Base-by-base conservation (phyloP, 2,329 filamentous ascomycete species). In the Alternaria sp. region DNA sequence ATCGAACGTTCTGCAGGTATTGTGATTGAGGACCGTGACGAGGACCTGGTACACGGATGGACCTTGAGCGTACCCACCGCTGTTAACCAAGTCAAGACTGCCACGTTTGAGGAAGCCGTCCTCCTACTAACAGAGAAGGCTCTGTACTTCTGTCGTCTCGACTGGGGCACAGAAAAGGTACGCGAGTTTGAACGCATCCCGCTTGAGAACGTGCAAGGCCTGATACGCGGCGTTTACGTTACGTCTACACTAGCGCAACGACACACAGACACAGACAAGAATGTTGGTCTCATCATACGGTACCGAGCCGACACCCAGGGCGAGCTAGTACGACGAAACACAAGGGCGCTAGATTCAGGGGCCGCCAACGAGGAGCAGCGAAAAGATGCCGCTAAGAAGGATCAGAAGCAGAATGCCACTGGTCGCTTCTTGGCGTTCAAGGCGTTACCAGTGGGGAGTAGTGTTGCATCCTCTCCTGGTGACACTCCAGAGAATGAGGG, bases 141-240 rank as follows among this genome's bases (percentile, higher is more conserved):
- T 0, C 76, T 98, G 3, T 98, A 98, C 73, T 88, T 92, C 61
- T 97, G 93, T 75, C 88, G 91, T 13, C 93, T 98, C 68, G 93
- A 98, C 77, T 98, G 94, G 93, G 90, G 91, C 62, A 89, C 93
- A 7, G 95, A 98, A 79, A 98, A 98, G 74, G 91, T 99, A 1
- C 89, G 90, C 11, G 93, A 90, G 0, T 98, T 97, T 75, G 93
- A 98, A 78, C 85, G 93, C 7, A 88, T 97, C 13, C 88, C 90
- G 57, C 83, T 98, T 7, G 83, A 85, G 21, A 90, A 92, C 56
- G 81, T 99, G 34, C 84, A 85, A 1, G 83, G 84, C 24, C 86
- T 99, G 67, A 88, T 88, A 71, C 86, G 89, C 60, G 95, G 95
- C 21, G 90, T 92, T 0, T 99, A 98, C 72, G 90, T 99, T 71